phyloP scores from a whole-genome alignment of 768 basidiomycete genomes.

The Coprinopsis marcescibilis region DNA sequence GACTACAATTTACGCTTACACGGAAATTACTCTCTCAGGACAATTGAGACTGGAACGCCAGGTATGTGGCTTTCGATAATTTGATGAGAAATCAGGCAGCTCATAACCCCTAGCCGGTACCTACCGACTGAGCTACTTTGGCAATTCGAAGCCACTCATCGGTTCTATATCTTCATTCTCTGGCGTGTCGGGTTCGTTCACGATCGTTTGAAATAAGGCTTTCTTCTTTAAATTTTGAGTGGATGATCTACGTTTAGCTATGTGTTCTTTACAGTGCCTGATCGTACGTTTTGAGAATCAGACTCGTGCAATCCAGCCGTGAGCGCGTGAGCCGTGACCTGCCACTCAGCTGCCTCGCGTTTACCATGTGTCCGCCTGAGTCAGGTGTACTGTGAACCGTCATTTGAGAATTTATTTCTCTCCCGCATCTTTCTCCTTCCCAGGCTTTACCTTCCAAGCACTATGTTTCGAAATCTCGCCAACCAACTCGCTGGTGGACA shows the following conservation, averaged over 20 bases:
- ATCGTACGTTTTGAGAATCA: neutral
- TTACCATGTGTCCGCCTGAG: constrained; percentile 26
- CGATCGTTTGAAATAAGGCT: constrained; percentile 33
- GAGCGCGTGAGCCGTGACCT: neutral
- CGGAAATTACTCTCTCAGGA: constrained; percentile 32
- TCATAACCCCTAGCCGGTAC: constrained; percentile 46
- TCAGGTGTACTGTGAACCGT: constrained; percentile 1
- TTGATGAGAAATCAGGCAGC: constrained; percentile 9
- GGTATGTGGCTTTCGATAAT: constrained; percentile 29
- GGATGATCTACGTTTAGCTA: neutral
- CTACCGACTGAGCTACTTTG: constrained; percentile 67
- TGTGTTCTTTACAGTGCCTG: neutral
- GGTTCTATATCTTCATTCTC: constrained; percentile 61
- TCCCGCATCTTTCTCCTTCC: neutral
- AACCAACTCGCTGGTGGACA: constrained; percentile 32
- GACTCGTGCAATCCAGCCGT: neutral
- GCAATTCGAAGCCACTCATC: constrained; percentile 67
- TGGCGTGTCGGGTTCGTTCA: constrained; percentile 58
- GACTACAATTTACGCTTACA: constrained; percentile 6
- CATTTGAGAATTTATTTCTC: neutral
- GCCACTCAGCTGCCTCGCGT: constrained; percentile 32
- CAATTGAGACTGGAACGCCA: constrained; percentile 55
- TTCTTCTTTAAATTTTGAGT: neutral
- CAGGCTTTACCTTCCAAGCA: constrained; percentile 12
- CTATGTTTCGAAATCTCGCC: constrained; percentile 44